These are phyloP conservation scores for Millerozyma miso DNA, from an alignment of 805 yeast genomes.

Conservation along the genomic window DNA sequence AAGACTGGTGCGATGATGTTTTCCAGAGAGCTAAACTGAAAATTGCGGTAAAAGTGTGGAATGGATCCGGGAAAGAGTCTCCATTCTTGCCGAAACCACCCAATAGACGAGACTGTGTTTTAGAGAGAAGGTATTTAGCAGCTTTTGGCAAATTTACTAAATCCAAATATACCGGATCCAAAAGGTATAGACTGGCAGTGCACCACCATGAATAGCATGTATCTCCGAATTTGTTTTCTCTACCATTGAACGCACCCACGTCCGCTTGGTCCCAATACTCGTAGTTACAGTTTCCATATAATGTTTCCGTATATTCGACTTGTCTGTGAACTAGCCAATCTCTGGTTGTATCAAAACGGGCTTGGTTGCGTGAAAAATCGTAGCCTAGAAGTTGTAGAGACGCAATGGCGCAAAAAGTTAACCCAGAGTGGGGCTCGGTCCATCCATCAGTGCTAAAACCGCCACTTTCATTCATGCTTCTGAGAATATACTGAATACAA, in stretches of 20 bases:
- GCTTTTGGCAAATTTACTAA: conserved; percentile 36
- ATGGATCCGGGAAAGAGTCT: conserved; percentile 63
- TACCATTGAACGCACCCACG: conserved; percentile 80
- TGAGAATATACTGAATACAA: conserved; percentile 33
- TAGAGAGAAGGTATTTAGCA: conserved; percentile 41
- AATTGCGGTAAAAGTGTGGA: conserved; percentile 61
- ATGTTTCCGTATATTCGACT: conserved; percentile 30
- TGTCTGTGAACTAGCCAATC: conserved; percentile 68
- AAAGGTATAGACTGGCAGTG: conserved; percentile 49
- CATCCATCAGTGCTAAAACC: conserved; percentile 56
- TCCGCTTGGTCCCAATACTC: conserved; percentile 38
- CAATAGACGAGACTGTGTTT: conserved; percentile 55
- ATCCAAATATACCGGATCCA: conserved; percentile 21
- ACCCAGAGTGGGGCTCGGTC: conserved; percentile 80
- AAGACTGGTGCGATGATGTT: not conserved
- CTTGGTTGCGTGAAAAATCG: conserved; percentile 13
- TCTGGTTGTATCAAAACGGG: conserved; percentile 32
- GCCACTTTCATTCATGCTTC: conserved; percentile 48
- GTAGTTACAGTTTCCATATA: conserved; percentile 22
- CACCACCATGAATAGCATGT: conserved; percentile 90
- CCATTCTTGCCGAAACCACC: conserved; percentile 81
- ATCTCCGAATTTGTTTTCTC: conserved; percentile 80
- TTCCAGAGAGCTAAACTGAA: conserved; percentile 30
- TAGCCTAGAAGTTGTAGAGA: conserved; percentile 42
- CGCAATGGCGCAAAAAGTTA: conserved; percentile 79